These are phyloP conservation scores for Karstenula rhodostoma DNA, from an alignment of 2,329 filamentous ascomycete species.

Conservation along the genomic window DNA sequence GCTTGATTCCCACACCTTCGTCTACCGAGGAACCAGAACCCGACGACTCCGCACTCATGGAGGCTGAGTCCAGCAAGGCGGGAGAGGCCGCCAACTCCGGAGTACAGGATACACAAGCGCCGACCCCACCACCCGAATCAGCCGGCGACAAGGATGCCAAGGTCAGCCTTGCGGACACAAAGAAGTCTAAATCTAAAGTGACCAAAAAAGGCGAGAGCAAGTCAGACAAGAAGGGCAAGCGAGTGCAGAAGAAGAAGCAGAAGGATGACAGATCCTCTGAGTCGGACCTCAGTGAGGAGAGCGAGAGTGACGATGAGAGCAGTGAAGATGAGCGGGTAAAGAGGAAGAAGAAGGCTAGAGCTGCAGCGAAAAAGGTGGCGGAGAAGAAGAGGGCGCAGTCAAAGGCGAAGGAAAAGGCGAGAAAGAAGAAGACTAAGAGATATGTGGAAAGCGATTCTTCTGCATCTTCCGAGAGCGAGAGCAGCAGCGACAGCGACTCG, in stretches of 20 bases:
- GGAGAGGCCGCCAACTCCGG: conserved; percentile 10
- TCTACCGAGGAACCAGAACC: conserved; percentile 28
- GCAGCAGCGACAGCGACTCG: conserved; percentile 28
- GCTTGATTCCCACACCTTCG: conserved; percentile 36
- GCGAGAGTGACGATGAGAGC: conserved; percentile 25
- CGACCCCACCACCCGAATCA: conserved; percentile 11
- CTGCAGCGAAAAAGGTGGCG: conserved; percentile 17
- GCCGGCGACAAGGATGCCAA: conserved; percentile 22
- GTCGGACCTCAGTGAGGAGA: conserved; percentile 24
- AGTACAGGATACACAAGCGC: conserved; percentile 17
- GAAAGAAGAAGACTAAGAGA: conserved; percentile 26
- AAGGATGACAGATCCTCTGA: conserved; percentile 13
- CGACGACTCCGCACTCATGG: conserved; percentile 25
- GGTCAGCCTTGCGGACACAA: conserved; percentile 12
- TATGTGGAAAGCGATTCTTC: conserved; percentile 31
- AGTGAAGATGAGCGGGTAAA: conserved; percentile 21
- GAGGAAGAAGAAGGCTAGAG: conserved; percentile 18
- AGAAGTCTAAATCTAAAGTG: conserved; percentile 21
- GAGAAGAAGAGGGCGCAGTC: conserved; percentile 20
- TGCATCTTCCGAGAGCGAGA: conserved; percentile 16
- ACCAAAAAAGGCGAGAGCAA: not conserved
- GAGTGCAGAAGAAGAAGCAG: conserved; percentile 14
- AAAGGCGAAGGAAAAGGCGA: conserved; percentile 24
- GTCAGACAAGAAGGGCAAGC: conserved; percentile 14
- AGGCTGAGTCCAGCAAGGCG: conserved; percentile 15